Evolutionary conservation across 2,329 filamentous ascomycete genomes (phyloP).

Genomic region (Sclerotinia trifoliorum): DNA sequence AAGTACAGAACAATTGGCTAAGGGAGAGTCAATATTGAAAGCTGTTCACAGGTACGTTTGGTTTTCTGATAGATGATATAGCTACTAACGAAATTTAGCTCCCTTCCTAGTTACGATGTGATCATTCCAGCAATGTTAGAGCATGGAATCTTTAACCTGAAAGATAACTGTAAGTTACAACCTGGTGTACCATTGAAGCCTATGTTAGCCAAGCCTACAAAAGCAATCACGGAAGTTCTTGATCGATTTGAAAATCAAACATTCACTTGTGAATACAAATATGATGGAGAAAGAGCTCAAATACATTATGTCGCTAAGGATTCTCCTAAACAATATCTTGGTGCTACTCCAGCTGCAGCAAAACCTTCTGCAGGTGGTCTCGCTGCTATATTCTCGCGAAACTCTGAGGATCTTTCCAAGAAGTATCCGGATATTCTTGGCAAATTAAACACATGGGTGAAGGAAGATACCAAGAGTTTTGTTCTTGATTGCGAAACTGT

Average conservation of each 20-base stretch:
- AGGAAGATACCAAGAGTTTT: conserved; percentile 85
- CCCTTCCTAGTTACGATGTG: conserved; percentile 91
- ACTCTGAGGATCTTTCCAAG: conserved; percentile 94
- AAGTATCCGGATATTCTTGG: conserved; percentile 96
- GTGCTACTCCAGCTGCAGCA: conserved; percentile 57
- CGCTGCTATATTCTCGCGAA: conserved; percentile 92
- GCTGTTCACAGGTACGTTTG: conserved; percentile 73
- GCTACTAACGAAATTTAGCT: conserved; percentile 55
- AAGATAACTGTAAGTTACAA: conserved; percentile 83
- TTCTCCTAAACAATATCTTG: conserved; percentile 65
- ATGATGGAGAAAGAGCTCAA: conserved; percentile 96
- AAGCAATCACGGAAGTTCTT: conserved; percentile 94
- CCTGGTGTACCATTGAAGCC: conserved; percentile 95
- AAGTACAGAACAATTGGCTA: conserved; percentile 72
- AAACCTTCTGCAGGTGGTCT: conserved; percentile 61
- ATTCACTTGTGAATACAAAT: conserved; percentile 99
- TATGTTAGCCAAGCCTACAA: conserved; percentile 98
- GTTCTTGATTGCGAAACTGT: conserved; percentile 99
- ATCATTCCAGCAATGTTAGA: conserved; percentile 88
- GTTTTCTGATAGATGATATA: neutral
- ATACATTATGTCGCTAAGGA: conserved; percentile 94
- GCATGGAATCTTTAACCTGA: conserved; percentile 79
- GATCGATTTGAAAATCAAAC: conserved; percentile 94
- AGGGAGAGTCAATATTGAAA: conserved; percentile 84
- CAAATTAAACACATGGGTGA: conserved; percentile 87